phyloP scores from a whole-genome alignment of 805 yeast species.

The Candida pini region DNA sequence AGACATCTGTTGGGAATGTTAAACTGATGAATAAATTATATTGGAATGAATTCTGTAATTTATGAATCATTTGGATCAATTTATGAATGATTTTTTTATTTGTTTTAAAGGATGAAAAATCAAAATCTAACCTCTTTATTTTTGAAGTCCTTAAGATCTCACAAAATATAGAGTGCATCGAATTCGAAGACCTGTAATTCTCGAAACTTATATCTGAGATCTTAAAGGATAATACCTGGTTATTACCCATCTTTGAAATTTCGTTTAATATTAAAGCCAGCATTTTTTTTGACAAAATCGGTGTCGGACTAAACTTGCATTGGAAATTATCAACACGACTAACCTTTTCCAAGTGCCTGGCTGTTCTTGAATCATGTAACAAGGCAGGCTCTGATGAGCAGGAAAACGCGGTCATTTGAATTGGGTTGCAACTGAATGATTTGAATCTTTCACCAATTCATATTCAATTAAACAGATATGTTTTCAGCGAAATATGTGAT shows the following conservation, averaged over 20 bases:
- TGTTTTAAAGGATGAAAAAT: not conserved
- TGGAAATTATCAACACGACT: not conserved
- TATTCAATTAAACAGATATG: too few relatives aligned
- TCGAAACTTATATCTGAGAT: conserved; percentile 1
- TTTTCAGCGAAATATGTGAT: too few relatives aligned
- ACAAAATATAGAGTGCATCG: not conserved
- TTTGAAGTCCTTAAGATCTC: not conserved
- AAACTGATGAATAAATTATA: conserved; percentile 1
- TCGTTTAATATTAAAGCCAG: not conserved
- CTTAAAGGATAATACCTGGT: conserved; percentile 1
- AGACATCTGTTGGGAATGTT: conserved; percentile 2
- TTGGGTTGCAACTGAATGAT: too few relatives aligned
- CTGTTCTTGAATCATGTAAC: conserved; percentile 1
- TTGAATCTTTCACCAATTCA: too few relatives aligned
- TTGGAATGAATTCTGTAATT: not conserved
- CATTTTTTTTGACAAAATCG: not conserved
- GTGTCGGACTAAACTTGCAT: conserved; percentile 1
- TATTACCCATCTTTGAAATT: not conserved
- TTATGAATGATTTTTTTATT: not conserved
- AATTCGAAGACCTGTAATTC: not conserved
- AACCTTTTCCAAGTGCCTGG: not conserved
- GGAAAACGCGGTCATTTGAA: conserved; percentile 1
- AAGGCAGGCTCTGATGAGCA: conserved; percentile 1
- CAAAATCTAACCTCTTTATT: conserved; percentile 2
- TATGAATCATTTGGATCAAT: conserved; percentile 1